These are phyloP conservation scores for Myochromella boudieri DNA, from an alignment of 768 basidiomycete genomes.

Conservation along the genomic window DNA sequence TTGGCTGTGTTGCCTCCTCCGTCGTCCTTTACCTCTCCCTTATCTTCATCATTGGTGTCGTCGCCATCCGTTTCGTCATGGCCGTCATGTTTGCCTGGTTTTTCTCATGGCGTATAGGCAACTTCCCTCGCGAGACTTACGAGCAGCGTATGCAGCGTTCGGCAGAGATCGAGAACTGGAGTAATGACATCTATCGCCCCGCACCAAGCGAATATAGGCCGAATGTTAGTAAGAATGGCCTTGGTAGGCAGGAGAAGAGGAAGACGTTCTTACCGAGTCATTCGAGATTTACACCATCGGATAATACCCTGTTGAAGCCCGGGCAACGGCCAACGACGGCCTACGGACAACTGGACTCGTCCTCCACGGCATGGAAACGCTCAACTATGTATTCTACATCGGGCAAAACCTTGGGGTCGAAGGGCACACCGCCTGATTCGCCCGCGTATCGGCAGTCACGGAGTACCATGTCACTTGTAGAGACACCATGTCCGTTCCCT, in stretches of 20 bases:
- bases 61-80: conserved; percentile 92
- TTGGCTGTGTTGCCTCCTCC: conserved; percentile 94
- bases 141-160: conserved; percentile 88
- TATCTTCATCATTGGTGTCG: conserved; percentile 96
- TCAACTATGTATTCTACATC: conserved; percentile 51
- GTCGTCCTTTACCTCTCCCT: conserved; percentile 95
- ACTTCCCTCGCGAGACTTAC: conserved; percentile 91
- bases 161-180: conserved; percentile 94
- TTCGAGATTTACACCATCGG: conserved; percentile 76
- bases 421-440: conserved; percentile 72
- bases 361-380: conserved; percentile 54
- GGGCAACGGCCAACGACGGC: conserved; percentile 60
- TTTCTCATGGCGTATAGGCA: conserved; percentile 92
- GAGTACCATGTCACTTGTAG: conserved; percentile 75
- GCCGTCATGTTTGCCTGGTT: conserved; percentile 98
- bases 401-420: conserved; percentile 39
- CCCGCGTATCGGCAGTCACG: conserved; percentile 73
- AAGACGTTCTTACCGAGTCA: conserved; percentile 65
- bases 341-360: conserved; percentile 65
- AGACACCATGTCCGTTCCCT: conserved; percentile 90
- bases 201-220: conserved; percentile 91
- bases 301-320: conserved; percentile 48
- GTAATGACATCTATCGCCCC: conserved; percentile 90
- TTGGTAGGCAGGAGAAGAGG: conserved; percentile 53
- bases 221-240: conserved; percentile 76